Evolutionary conservation across 768 basidiomycete species (phyloP).

Genomic region (Xerocomellus intermedius): DNA sequence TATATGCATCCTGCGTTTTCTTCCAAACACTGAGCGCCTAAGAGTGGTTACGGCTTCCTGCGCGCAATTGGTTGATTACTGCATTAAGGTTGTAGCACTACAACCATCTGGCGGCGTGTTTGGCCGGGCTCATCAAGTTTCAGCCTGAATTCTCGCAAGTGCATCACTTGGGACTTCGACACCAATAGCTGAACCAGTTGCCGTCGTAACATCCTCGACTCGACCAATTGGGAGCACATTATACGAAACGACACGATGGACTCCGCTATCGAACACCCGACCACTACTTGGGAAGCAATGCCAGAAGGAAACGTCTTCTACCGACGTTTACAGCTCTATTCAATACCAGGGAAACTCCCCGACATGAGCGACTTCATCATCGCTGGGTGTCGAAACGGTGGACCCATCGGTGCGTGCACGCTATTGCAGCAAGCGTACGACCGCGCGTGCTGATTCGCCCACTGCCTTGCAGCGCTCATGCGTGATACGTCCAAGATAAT

Average conservation of each 20-base stretch:
- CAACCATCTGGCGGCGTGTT: no score
- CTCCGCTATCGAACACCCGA: slow-evolving; percentile 64
- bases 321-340: slow-evolving; percentile 79
- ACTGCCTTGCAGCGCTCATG: slow-evolving; percentile 65
- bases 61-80: no score
- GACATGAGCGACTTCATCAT: slow-evolving; percentile 77
- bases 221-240: not conserved
- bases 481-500: slow-evolving; percentile 80
- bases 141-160: not conserved
- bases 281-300: slow-evolving; percentile 88
- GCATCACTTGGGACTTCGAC: not conserved
- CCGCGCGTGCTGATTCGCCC: not conserved
- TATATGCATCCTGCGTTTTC: not conserved
- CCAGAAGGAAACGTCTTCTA: slow-evolving; percentile 87
- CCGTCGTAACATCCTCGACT: not conserved
- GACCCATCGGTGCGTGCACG: slow-evolving; percentile 71
- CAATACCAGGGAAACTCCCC: slow-evolving; percentile 73
- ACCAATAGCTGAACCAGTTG: not conserved
- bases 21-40: not conserved
- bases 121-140: not conserved
- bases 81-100: no score
- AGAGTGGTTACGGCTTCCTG: no score
- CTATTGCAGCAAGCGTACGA: not conserved
- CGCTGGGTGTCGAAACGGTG: slow-evolving; percentile 82
- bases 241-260: slow-evolving; percentile 22